These are phyloP conservation scores for Tolypocladium amazonense DNA, from an alignment of 2,329 filamentous ascomycete species.

Conservation along the genomic window DNA sequence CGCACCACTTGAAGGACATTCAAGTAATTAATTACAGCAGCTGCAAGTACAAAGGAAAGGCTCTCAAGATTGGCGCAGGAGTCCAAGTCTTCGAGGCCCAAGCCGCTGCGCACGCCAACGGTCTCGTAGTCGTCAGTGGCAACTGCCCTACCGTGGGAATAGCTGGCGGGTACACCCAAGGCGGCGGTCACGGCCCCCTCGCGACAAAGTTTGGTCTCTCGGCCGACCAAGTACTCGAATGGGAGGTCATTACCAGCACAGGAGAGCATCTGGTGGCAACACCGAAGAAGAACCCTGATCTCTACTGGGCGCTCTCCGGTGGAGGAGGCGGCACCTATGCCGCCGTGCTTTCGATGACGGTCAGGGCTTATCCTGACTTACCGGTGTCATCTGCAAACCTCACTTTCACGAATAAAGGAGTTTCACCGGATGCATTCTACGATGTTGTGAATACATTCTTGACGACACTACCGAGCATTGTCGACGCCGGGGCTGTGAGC, in stretches of 20 bases:
- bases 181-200: conserved; percentile 47
- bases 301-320: conserved; percentile 54
- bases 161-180: conserved; percentile 49
- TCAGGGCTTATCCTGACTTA: conserved; percentile 35
- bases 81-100: conserved; percentile 37
- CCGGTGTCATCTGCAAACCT: conserved; percentile 32
- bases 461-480: not conserved
- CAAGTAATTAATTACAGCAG: conserved; percentile 29
- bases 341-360: conserved; percentile 44
- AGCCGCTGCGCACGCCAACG: conserved; percentile 30
- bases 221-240: conserved; percentile 50
- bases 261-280: conserved; percentile 39
- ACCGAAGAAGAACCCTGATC: conserved; percentile 35
- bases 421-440: not conserved
- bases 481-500: not conserved
- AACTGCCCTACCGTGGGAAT: conserved; percentile 45
- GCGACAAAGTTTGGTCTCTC: conserved; percentile 44
- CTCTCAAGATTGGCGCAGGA: conserved; percentile 44
- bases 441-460: not conserved
- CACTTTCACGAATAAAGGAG: conserved; percentile 17
- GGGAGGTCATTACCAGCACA: conserved; percentile 41
- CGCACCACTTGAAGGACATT: conserved; percentile 27
- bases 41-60: conserved; percentile 35
- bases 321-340: conserved; percentile 50
- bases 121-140: conserved; percentile 40